phyloP scores from a whole-genome alignment of 768 basidiomycete species.

The Peribolospora baueri region DNA sequence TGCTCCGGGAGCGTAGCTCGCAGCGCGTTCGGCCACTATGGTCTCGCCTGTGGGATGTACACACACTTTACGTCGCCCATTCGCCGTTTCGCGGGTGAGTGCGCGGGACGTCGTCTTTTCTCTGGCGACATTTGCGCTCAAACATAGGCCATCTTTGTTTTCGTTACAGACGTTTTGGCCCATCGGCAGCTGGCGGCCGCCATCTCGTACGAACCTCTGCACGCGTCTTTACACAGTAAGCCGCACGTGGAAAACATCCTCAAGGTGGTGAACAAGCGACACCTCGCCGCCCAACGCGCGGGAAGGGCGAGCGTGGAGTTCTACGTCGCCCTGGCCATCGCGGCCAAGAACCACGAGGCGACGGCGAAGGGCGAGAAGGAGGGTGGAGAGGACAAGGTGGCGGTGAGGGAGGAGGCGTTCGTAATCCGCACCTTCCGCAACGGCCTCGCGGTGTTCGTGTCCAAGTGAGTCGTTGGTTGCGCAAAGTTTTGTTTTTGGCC shows the following conservation, averaged over 20 bases:
- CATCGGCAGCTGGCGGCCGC: constrained; percentile 84
- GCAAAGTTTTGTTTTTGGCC: neutral
- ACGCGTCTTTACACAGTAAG: constrained; percentile 69
- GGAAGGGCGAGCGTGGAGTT: constrained; percentile 91
- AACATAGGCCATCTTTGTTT: neutral
- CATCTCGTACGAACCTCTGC: constrained; percentile 57
- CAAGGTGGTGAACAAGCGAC: constrained; percentile 66
- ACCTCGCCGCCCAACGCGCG: constrained; percentile 94
- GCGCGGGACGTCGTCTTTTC: neutral
- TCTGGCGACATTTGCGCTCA: neutral
- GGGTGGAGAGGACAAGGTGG: constrained; percentile 7
- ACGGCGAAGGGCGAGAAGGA: constrained; percentile 16
- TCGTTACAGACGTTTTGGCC: constrained; percentile 52
- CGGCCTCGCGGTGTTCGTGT: constrained; percentile 87
- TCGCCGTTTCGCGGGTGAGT: constrained; percentile 67
- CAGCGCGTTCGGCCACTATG: constrained; percentile 89
- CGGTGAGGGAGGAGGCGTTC: constrained; percentile 57
- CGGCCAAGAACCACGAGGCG: constrained; percentile 26
- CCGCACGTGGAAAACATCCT: constrained; percentile 63
- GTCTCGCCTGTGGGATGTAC: constrained; percentile 87
- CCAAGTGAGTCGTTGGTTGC: constrained; percentile 34
- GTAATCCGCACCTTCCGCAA: constrained; percentile 87
- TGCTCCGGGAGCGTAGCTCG: constrained; percentile 77
- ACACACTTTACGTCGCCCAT: constrained; percentile 98
- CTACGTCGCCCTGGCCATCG: constrained; percentile 79